Percentiles rank a stretch among this genome's conserved stretches.
phyloP scores from a whole-genome alignment of 1,284 basidiomycete genomes.

The Naganishia sp. region DNA sequence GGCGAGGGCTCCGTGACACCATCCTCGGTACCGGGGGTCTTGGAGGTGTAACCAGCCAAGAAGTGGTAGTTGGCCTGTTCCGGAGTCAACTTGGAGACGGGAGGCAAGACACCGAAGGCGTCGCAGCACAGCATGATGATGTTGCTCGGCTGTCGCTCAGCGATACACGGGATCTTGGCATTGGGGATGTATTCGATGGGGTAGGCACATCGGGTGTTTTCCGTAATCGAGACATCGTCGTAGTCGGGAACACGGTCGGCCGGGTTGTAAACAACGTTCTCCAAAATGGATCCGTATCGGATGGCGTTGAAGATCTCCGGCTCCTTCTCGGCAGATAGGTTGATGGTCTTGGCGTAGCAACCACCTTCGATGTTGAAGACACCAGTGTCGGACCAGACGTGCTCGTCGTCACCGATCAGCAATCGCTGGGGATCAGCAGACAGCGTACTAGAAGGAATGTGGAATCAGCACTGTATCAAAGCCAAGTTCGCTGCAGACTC shows the following conservation, averaged over 20 bases:
- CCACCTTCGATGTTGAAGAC: conserved; percentile 99
- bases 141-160: conserved; percentile 83
- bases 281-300: conserved; percentile 91
- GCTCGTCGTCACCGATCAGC: conserved; percentile 95
- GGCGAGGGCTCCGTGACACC: conserved; percentile 97
- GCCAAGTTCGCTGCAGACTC: conserved; percentile 29
- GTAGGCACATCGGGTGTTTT: conserved; percentile 98
- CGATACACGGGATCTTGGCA: conserved; percentile 86
- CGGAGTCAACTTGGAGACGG: conserved; percentile 87
- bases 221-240: conserved; percentile 93
- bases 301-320: conserved; percentile 98
- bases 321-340: conserved; percentile 92
- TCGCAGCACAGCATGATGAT: conserved; percentile 99
- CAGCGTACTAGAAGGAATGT: conserved; percentile 60
- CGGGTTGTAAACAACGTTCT: conserved; percentile 99
- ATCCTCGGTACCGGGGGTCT: conserved; percentile 89
- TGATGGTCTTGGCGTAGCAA: conserved; percentile 98
- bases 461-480: conserved; percentile 9
- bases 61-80: conserved; percentile 98
- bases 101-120: conserved; percentile 96
- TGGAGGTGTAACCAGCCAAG: conserved; percentile 91
- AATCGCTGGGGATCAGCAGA: conserved; percentile 88
- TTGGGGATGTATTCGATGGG: conserved; percentile 96
- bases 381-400: conserved; percentile 95
- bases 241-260: conserved; percentile 83